Evolutionary conservation across 1,139 yeast species (phyloP), one percentile per base, ranked within the genome.

Genomic region (Pichia sp.): DNA sequence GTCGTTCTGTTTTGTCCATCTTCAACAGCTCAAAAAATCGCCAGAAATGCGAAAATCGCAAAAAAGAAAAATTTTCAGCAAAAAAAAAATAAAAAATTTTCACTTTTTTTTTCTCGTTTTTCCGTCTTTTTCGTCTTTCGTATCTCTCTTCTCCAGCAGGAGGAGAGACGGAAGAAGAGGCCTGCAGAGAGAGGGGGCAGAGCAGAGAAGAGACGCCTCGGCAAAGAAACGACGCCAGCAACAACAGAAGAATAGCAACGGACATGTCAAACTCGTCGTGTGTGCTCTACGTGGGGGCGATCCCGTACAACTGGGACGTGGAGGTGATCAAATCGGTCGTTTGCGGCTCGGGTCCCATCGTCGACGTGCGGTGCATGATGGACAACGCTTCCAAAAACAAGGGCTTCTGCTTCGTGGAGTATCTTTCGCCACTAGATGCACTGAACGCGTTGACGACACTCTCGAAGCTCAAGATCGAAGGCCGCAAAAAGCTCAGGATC

Each of bases 251-350:
- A 5, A 23, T 5, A 16, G 12, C 12, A 23, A 19, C n/a, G 7
- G 18, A 6, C 4, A 53, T 53, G 55, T 53, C 55, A 1, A 49
- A 46, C 19, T 53, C 56, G n/a, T 64, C 73, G 0, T 62, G 68
- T 44, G 79, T 80, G 22, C 67, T 82, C 39, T 82, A 79, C 60
- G 61, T 82, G n/a, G 88, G 87, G 13, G 79, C 74, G 62, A 70
- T 83, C 34, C 88, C 88, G 1, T 79, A 75, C 62, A 84, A 81
- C 55, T 83, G 87, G 87, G 80, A 74, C 60, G 84, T 78, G 51
- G 74, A 75, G 42, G 74, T 72, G 31, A 70, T 82, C 44, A 75
- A 70, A 48, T 68, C 85, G 16, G 84, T 83, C 21, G 85, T 82
- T n/a, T 75, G 82, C 55, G 86, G 86, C 1, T 73, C 83, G 5